Evolutionary conservation across 139 green algal species (phyloP).

Genomic region (Coelastrella sp.): DNA sequence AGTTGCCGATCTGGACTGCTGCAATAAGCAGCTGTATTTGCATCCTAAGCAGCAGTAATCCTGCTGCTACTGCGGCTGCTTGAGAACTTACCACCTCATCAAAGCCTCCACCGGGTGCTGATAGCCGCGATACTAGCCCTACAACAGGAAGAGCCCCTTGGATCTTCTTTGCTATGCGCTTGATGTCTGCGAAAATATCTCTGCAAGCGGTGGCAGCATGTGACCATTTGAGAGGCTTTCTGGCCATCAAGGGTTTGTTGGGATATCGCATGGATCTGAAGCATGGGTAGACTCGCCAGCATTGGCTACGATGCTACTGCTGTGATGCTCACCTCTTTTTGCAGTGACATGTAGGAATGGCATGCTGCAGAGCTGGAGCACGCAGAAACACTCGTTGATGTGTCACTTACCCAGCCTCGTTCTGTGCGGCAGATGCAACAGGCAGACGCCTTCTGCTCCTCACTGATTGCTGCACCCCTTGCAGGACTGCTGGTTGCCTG

Average conservation of each 20-base stretch:
- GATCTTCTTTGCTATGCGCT: slow-evolving; percentile 71
- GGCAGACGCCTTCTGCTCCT: not conserved
- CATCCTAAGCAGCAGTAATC: too few relatives aligned
- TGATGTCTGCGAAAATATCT: slow-evolving; percentile 54
- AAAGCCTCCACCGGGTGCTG: slow-evolving; percentile 76
- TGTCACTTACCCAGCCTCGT: not conserved
- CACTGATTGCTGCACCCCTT: not conserved
- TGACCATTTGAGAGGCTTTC: too few relatives aligned
- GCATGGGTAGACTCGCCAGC: not conserved
- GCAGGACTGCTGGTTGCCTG: not conserved
- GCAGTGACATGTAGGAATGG: too few relatives aligned
- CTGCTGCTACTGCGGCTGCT: not conserved
- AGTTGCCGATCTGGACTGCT: too few relatives aligned
- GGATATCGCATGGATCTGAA: too few relatives aligned
- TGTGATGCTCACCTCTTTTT: too few relatives aligned
- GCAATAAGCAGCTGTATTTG: too few relatives aligned
- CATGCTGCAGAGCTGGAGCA: too few relatives aligned
- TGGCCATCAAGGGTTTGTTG: not conserved
- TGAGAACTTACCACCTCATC: slow-evolving; percentile 67
- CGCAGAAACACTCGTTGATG: not conserved
- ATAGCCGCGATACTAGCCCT: slow-evolving; percentile 76
- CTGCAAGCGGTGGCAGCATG: not conserved
- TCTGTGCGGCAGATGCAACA: slow-evolving; percentile 8
- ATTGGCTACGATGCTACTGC: not conserved
- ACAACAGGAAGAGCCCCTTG: slow-evolving; percentile 79